Conservation (phyloP, 129 eudicot species). For the Arctium lappa region DNA sequence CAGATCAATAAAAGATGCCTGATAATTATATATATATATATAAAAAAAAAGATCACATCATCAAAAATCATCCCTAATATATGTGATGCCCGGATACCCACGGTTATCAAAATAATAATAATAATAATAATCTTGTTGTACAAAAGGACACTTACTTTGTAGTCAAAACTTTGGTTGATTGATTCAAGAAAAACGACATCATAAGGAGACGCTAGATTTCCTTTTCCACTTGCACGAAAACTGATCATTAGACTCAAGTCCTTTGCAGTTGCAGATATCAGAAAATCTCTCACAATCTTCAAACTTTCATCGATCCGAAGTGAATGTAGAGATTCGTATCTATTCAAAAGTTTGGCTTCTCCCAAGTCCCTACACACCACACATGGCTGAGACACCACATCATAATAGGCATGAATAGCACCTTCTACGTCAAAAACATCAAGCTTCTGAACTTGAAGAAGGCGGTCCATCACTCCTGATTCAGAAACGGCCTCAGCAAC, state of each 20-base stretch:
- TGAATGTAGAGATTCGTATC: conserved; percentile 50
- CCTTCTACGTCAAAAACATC: conserved; percentile 84
- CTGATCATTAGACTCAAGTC: conserved; percentile 89
- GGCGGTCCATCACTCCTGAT: conserved; percentile 55
- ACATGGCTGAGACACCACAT: conserved; percentile 70
- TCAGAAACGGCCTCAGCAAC: conserved; percentile 52
- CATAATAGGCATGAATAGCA: conserved; percentile 92
- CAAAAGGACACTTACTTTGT: conserved; percentile 47
- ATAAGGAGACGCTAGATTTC: conserved; percentile 31
- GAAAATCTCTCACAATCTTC: conserved; percentile 68
- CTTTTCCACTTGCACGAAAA: conserved; percentile 45
- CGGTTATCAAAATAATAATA: not conserved
- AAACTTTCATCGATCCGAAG: conserved; percentile 51
- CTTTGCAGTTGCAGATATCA: conserved; percentile 82
- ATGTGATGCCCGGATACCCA: too few species aligned
- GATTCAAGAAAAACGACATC: conserved; percentile 47
- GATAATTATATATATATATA: not conserved
- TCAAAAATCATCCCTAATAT: too few species aligned
- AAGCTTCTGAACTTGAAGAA: conserved; percentile 81
- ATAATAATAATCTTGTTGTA: not conserved
- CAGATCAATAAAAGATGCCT: conserved; percentile 94
- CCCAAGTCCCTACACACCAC: conserved; percentile 39
- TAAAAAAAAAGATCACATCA: not conserved
- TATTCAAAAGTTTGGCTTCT: conserved; percentile 29
- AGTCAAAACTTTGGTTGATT: conserved; percentile 61